phyloP scores from a whole-genome alignment of 2,329 filamentous ascomycete genomes.

The Ophiostoma perfectum region DNA sequence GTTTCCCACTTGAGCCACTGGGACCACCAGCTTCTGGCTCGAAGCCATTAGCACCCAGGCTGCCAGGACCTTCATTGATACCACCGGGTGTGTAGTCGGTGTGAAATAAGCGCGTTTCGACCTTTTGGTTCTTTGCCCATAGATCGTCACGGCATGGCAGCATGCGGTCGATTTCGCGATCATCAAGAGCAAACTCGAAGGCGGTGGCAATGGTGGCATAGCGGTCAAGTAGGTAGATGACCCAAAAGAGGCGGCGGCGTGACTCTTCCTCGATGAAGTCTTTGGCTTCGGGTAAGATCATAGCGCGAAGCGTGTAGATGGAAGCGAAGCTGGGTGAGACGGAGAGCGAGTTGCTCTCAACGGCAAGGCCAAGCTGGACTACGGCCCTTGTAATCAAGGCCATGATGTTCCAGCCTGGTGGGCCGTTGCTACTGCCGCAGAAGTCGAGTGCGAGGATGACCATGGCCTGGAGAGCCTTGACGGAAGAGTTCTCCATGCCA shows the following conservation, averaged over 20 bases:
- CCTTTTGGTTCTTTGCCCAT: conserved; percentile 75
- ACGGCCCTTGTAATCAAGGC: conserved; percentile 83
- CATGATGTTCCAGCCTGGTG: conserved; percentile 86
- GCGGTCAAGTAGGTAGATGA: conserved; percentile 83
- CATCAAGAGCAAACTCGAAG: conserved; percentile 84
- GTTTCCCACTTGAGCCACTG: conserved; percentile 34
- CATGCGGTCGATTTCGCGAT: conserved; percentile 82
- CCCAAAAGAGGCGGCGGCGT: conserved; percentile 81
- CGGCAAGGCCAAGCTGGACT: conserved; percentile 78
- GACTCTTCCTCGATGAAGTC: conserved; percentile 90
- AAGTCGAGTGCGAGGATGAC: conserved; percentile 83
- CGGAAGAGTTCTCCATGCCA: conserved; percentile 82
- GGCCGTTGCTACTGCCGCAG: conserved; percentile 80
- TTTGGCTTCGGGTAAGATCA: conserved; percentile 73
- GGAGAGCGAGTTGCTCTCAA: conserved; percentile 73
- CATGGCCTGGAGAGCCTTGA: conserved; percentile 79
- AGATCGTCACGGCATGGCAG: conserved; percentile 83
- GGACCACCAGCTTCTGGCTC: conserved; percentile 19
- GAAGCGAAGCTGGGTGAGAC: conserved; percentile 75
- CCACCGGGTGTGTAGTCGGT: conserved; percentile 38
- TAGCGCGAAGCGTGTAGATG: conserved; percentile 82
- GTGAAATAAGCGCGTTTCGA: conserved; percentile 79
- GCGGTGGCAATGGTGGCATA: conserved; percentile 88
- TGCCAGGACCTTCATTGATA: conserved; percentile 21
- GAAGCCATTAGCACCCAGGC: conserved; percentile 21